These are phyloP conservation scores for Calonectria montana DNA, from an alignment of 2,329 filamentous ascomycete species.

Conservation along the genomic window DNA sequence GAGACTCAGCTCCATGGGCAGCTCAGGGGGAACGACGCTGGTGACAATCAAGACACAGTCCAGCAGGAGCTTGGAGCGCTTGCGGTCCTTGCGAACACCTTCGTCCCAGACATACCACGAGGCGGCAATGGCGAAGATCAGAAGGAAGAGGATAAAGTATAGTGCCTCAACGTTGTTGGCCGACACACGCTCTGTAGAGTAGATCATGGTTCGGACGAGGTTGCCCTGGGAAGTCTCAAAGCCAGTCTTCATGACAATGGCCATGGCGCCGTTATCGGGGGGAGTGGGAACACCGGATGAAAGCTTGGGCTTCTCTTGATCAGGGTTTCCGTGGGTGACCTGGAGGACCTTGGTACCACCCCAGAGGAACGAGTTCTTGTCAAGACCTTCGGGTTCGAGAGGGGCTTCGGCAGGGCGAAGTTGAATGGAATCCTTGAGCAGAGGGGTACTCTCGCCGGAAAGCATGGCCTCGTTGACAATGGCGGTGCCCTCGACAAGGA, in stretches of 20 bases:
- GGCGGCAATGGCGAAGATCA: constrained; percentile 95
- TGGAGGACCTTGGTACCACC: constrained; percentile 98
- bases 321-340: constrained; percentile 86
- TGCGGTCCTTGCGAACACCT: constrained; percentile 92
- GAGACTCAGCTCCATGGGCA: constrained; percentile 97
- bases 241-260: constrained; percentile 94
- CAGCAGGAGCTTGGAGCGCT: constrained; percentile 95
- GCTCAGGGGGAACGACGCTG: constrained; percentile 96
- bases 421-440: constrained; percentile 95
- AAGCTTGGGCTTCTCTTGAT: constrained; percentile 77
- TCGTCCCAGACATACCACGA: constrained; percentile 99
- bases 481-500: constrained; percentile 91
- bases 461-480: constrained; percentile 99
- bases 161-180: constrained; percentile 96
- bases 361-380: constrained; percentile 97
- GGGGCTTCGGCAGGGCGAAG: constrained; percentile 83
- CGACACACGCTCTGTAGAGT: constrained; percentile 98
- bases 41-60: constrained; percentile 98
- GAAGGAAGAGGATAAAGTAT: constrained; percentile 96
- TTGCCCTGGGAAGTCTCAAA: constrained; percentile 99
- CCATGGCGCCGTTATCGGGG: constrained; percentile 93
- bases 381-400: constrained; percentile 89
- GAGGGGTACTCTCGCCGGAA: constrained; percentile 95
- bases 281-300: constrained; percentile 83
- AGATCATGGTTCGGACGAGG: constrained; percentile 98